These are phyloP conservation scores for Lactifluus subvellereus DNA, from an alignment of 768 basidiomycete genomes.

Conservation along the genomic window DNA sequence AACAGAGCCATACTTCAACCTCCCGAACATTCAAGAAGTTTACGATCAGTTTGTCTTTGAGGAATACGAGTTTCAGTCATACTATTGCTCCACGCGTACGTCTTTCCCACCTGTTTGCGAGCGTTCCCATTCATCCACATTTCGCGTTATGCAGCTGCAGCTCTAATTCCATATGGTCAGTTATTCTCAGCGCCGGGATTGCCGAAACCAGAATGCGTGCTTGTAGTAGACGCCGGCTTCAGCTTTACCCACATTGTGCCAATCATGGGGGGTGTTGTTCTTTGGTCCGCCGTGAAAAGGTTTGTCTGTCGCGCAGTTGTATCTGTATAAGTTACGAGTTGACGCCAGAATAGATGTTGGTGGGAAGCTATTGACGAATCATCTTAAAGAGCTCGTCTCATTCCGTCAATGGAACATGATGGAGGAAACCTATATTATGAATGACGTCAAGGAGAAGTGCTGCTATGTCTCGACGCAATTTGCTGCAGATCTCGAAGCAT, in stretches of 20 bases:
- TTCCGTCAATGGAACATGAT: slow-evolving; percentile 99
- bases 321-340: background rate
- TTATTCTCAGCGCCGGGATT: slow-evolving; percentile 51
- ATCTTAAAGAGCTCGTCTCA: slow-evolving; percentile 88
- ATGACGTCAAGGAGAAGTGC: slow-evolving; percentile 85
- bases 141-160: slow-evolving; percentile 52
- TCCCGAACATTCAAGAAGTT: slow-evolving; percentile 85
- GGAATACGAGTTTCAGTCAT: slow-evolving; percentile 89
- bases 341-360: slow-evolving; percentile 80
- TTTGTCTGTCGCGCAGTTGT: background rate
- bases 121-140: slow-evolving; percentile 20
- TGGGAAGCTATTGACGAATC: slow-evolving; percentile 92
- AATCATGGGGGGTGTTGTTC: slow-evolving; percentile 62
- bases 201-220: slow-evolving; percentile 65
- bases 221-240: slow-evolving; percentile 88
- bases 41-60: slow-evolving; percentile 97
- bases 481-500: slow-evolving; percentile 64
- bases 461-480: slow-evolving; percentile 80
- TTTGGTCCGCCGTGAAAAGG: slow-evolving; percentile 74
- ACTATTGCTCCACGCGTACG: slow-evolving; percentile 77
- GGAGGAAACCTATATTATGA: slow-evolving; percentile 93
- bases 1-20: slow-evolving; percentile 93
- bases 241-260: slow-evolving; percentile 93
- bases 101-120: slow-evolving; percentile 24
- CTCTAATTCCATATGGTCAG: slow-evolving; percentile 66